Percentiles rank a stretch among this genome's conserved stretches.
Conservation (phyloP, 495 filamentous ascomycete species). For the Trichoderma asperelloides region DNA sequence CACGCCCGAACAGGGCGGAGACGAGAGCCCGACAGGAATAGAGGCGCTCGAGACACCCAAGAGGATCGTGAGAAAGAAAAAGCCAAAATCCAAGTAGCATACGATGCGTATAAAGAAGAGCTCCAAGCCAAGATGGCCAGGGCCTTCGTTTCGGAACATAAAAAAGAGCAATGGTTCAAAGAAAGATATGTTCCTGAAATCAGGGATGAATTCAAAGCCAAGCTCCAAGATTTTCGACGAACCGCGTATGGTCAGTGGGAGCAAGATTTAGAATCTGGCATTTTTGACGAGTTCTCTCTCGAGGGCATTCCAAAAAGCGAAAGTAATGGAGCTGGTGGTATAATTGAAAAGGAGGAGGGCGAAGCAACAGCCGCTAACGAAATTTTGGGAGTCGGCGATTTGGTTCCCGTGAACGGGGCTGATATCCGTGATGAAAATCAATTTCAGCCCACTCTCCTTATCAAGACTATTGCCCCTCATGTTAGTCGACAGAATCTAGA, state of each 20-base stretch:
- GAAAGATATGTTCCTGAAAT: conserved; percentile 86
- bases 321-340: conserved; percentile 74
- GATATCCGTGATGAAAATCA: conserved; percentile 78
- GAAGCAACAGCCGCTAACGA: conserved; percentile 85
- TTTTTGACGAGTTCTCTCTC: conserved; percentile 88
- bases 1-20: conserved; percentile 65
- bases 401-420: conserved; percentile 68
- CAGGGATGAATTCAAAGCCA: conserved; percentile 55
- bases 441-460: conserved; percentile 81
- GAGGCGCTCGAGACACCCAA: conserved; percentile 65
- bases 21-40: conserved; percentile 57
- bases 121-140: conserved; percentile 85
- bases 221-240: conserved; percentile 66
- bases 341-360: conserved; percentile 90
- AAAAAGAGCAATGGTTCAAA: conserved; percentile 93
- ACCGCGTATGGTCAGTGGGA: conserved; percentile 75
- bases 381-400: conserved; percentile 81
- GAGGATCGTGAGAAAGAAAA: conserved; percentile 87
- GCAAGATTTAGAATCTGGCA: conserved; percentile 65
- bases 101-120: conserved; percentile 91
- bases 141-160: conserved; percentile 81
- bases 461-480: conserved; percentile 96
- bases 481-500: conserved; percentile 93
- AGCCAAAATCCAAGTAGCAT: conserved; percentile 80
- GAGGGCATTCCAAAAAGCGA: conserved; percentile 94